Base-by-base conservation (phyloP, 306 rosid species). In the Gynostemma pentaphyllum region DNA sequence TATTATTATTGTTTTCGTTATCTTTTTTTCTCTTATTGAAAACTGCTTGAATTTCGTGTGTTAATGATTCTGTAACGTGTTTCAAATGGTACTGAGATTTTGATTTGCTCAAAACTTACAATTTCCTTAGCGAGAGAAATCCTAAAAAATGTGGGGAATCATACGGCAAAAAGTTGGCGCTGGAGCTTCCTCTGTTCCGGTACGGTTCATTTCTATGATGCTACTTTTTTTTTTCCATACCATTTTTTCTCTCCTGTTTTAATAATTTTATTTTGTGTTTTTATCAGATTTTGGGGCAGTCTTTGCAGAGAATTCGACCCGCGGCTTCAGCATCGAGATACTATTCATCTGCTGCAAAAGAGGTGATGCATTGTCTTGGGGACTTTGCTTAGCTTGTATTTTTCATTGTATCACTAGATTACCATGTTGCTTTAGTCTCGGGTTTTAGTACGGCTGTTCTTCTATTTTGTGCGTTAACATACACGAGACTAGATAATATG, bases 121-220 rank as follows among this genome's bases (percentile, higher is more conserved):
- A 5, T 49, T 50, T 18, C 66, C 74, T 68, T 34, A 56, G 41
- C 16, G 45, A 63, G 30, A 45, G 54, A 37, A 26, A n/a, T n/a
- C n/a, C n/a, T n/a, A n/a, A n/a, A 80, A 73, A 80, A 87, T 90
- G 97, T 81, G 62, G 90, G 87, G 94, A 65, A 10, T 75, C 65
- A 9, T 81, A 34, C 83, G 82, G 82, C 81, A 78, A 68, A 87
- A 79, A 67, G 70, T 85, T 27, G 69, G 79, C 64, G 69, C 78
- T 45, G 75, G 71, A 59, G 76, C 62, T 81, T 57, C 80, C 21
- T 75, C 81, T 27, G 73, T 67, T 52, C 26, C 23, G 85, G 87
- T 84, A 54, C 2, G 29, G 60, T 10, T 16, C 64, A 10, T 14
- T 2, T 18, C 0, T 22, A 23, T 21, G 7, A 26, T 37, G 16